Conservation (phyloP, 106 monocot genomes). For the Narthecium ossifragum region DNA sequence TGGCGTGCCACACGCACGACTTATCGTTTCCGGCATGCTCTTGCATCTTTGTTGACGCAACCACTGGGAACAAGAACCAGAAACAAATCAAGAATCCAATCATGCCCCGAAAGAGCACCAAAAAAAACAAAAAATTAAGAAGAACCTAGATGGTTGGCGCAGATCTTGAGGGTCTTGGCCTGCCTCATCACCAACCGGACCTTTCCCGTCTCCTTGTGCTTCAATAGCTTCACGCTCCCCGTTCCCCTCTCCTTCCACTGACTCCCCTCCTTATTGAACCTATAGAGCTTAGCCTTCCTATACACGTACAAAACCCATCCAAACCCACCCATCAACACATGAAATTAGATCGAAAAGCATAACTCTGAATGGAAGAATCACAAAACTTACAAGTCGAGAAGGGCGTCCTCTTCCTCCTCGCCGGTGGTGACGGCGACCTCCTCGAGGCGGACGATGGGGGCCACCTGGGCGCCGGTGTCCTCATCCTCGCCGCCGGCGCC, state of each 20-base stretch:
- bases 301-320: neutral
- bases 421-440: slow-evolving; percentile 90
- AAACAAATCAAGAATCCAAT: neutral
- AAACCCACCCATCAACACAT: neutral
- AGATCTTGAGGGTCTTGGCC: slow-evolving; percentile 96
- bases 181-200: slow-evolving; percentile 90
- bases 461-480: slow-evolving; percentile 81
- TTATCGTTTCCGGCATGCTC: slow-evolving; percentile 92
- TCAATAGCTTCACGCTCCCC: slow-evolving; percentile 79
- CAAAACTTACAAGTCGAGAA: slow-evolving; percentile 53
- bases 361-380: neutral
- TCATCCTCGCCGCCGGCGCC: slow-evolving; percentile 69
- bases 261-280: slow-evolving; percentile 90
- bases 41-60: slow-evolving; percentile 60
- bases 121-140: neutral
- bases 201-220: slow-evolving; percentile 74
- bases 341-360: too few species aligned
- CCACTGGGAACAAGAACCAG: slow-evolving; percentile 40
- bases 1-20: slow-evolving; percentile 94
- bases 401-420: slow-evolving; percentile 82
- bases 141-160: slow-evolving; percentile 81
- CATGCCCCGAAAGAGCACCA: neutral
- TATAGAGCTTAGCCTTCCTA: slow-evolving; percentile 91
- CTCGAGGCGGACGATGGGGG: slow-evolving; percentile 81
- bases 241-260: slow-evolving; percentile 96